Evolutionary conservation across 495 filamentous ascomycete genomes (phyloP).

Genomic region (Hypoxylon intermedium): DNA sequence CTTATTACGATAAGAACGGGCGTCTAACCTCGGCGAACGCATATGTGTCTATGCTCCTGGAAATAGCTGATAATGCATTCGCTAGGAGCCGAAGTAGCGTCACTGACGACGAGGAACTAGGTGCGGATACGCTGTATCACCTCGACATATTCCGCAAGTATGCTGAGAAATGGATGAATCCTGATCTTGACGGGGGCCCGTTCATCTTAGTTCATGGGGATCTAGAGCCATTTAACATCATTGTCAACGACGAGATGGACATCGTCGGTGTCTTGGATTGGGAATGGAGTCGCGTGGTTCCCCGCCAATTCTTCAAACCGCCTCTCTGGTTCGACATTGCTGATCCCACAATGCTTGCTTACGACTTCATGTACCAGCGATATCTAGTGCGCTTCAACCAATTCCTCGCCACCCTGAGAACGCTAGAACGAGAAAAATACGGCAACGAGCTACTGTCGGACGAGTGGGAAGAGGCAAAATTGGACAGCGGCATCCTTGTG

Average conservation of each 20-base stretch:
- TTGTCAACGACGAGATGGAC: constrained; percentile 40
- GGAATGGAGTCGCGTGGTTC: constrained; percentile 44
- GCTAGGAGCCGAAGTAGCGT: constrained; percentile 13
- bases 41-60: constrained; percentile 34
- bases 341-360: constrained; percentile 32
- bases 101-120: constrained; percentile 9
- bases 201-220: constrained; percentile 44
- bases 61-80: constrained; percentile 36
- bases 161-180: constrained; percentile 34
- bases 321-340: constrained; percentile 36
- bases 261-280: constrained; percentile 42
- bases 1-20: constrained; percentile 15
- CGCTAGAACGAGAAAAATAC: constrained; percentile 29
- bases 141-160: constrained; percentile 32
- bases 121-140: constrained; percentile 33
- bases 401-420: constrained; percentile 24
- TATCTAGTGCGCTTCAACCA: constrained; percentile 19
- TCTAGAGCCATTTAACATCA: constrained; percentile 39
- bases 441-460: constrained; percentile 33
- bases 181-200: constrained; percentile 33
- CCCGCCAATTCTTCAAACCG: constrained; percentile 39
- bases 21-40: constrained; percentile 32
- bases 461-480: constrained; percentile 32
- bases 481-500: constrained; percentile 36
- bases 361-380: constrained; percentile 4